Conservation (phyloP, 2,329 filamentous ascomycete species). For the Kalmusia sp. region DNA sequence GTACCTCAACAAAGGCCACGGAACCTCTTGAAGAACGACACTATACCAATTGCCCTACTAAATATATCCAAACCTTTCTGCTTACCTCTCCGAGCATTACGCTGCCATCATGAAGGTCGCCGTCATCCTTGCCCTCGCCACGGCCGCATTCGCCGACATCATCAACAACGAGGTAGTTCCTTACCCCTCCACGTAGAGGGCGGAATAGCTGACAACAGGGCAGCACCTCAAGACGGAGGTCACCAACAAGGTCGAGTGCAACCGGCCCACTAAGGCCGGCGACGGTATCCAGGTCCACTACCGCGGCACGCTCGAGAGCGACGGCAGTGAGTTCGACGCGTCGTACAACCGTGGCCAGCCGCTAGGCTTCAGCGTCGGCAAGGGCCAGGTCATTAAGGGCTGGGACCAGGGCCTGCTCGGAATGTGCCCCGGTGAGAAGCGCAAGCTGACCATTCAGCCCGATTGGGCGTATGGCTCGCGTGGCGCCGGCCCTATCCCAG, state of each 20-base stretch:
- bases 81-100: not conserved
- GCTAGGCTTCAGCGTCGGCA: constrained; percentile 80
- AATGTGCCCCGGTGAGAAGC: constrained; percentile 98
- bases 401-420: constrained; percentile 92
- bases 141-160: constrained; percentile 48
- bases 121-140: constrained; percentile 57
- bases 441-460: constrained; percentile 86
- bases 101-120: constrained; percentile 52
- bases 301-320: constrained; percentile 75
- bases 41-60: not conserved
- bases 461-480: constrained; percentile 83
- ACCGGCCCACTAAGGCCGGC: constrained; percentile 72
- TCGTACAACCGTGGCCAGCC: constrained; percentile 80
- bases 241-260: constrained; percentile 76
- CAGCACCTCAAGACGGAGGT: constrained; percentile 77
- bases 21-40: not conserved
- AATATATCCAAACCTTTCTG: not conserved
- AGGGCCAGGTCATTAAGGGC: constrained; percentile 91
- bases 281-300: constrained; percentile 90
- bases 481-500: constrained; percentile 84
- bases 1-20: constrained; percentile 8
- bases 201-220: constrained; percentile 34
- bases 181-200: not conserved
- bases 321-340: constrained; percentile 64
- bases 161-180: constrained; percentile 40